Percentiles rank a stretch among this genome's conserved stretches.
These are phyloP conservation scores for Populus hybrid DNA, from an alignment of 441 rosid species.

Conservation along the genomic window DNA sequence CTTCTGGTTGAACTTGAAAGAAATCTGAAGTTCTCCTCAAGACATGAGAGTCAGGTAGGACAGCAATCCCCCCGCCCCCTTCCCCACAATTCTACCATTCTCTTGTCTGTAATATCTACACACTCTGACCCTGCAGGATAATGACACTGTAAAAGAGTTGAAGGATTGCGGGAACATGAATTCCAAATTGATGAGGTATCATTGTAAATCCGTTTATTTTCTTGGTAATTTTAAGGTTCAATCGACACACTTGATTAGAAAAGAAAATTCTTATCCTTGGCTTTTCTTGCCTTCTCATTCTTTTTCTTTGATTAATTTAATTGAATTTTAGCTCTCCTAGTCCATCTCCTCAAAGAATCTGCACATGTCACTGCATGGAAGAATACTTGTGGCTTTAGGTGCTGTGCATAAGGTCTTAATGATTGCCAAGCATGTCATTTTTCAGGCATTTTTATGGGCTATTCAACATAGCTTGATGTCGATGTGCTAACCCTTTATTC, in stretches of 20 bases:
- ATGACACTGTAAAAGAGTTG: slow-evolving; percentile 50
- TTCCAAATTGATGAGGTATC: slow-evolving; percentile 67
- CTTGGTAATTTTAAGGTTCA: slow-evolving; percentile 8
- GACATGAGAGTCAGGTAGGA: slow-evolving; percentile 45
- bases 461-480: not conserved
- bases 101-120: slow-evolving; percentile 21
- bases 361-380: not conserved
- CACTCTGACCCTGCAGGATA: slow-evolving; percentile 43
- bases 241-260: not conserved
- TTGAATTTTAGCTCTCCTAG: not conserved
- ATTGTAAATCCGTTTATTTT: slow-evolving; percentile 8
- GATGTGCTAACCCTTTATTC: not conserved
- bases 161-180: slow-evolving; percentile 67
- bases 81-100: not conserved
- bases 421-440: not conserved
- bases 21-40: slow-evolving; percentile 30
- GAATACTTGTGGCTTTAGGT: not conserved
- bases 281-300: not conserved
- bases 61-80: not conserved
- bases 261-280: not conserved
- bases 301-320: slow-evolving; percentile 4
- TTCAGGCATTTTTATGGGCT: not conserved
- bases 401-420: not conserved
- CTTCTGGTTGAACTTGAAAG: slow-evolving; percentile 51
- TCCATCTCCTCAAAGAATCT: not conserved